Base-by-base conservation (phyloP, 768 basidiomycete genomes). In the Tricholoma furcatifolium region DNA sequence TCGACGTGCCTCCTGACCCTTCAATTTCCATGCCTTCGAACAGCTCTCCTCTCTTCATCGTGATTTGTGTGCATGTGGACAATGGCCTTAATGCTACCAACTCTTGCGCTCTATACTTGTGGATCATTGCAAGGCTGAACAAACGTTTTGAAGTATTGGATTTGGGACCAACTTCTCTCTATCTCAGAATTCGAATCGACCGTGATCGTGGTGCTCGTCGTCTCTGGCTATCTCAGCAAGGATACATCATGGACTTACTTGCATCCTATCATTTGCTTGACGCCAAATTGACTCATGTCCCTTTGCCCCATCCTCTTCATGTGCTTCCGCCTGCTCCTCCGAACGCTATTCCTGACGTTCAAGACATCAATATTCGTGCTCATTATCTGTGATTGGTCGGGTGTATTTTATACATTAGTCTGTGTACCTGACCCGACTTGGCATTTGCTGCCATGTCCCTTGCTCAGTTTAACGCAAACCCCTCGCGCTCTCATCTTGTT, bases 21-120 rank as follows among this genome's bases (percentile, higher is more conserved):
- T 57, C 59, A 0, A 43, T 66, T 11, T 10, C 53, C 7, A 60
- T 62, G 58, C 58, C 63, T 2, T 1, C 51, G 0, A 50, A 64
- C 34, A n/a, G n/a, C n/a, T n/a, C n/a, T n/a, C n/a, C n/a, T n/a
- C n/a, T n/a, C n/a, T n/a, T n/a, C n/a, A n/a, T n/a, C n/a, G n/a
- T n/a, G n/a, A n/a, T n/a, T n/a, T n/a, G n/a, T n/a, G n/a, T n/a
- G n/a, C n/a, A n/a, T n/a, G n/a, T n/a, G n/a, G n/a, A n/a, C n/a
- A n/a, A n/a, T n/a, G n/a, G n/a, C n/a, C n/a, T n/a, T n/a, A n/a
- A n/a, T n/a, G n/a, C n/a, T n/a, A n/a, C n/a, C n/a, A n/a, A n/a
- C n/a, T n/a, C n/a, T n/a, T n/a, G 56, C 58, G 3, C 15, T 32
- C 0, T 41, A 52, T 3, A n/a, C n/a, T n/a, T n/a, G n/a, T n/a